Evolutionary conservation across 352 stramenopile species (phyloP), one percentile per base, ranked within the genome.

Genomic region (Phytophthora foliorum): DNA sequence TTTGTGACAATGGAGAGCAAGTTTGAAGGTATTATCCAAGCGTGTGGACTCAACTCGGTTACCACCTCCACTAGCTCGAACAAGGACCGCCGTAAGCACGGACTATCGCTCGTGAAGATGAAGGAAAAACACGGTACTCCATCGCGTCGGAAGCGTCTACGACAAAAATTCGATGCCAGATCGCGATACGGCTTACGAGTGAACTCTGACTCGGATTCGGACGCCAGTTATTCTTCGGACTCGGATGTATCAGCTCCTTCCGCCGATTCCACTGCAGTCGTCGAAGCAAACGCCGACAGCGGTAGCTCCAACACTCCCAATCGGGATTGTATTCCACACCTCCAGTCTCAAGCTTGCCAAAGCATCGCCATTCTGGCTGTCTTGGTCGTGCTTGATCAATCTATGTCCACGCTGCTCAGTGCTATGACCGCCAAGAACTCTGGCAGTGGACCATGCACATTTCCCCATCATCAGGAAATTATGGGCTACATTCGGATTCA

Each of bases 1-100:
- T 77, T 85, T 41, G 69, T 77, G 25, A 53, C 39, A 6, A 64
- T 87, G 36, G 58, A 70, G 13, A 74, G 50, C 8, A 78, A 65
- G 42, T 73, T 89, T 31, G 67, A 82, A 65, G 76, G 75, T 10
- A 63, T 86, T 5, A 66, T 90, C 21, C 64, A 77, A 14, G 72
- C 76, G 0, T 81, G 71, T 34, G 77, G 80, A 17, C 80, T 89
- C 44, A 21, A 75, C 17, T 45, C 59, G 19, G 24, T 29, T 16
- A 31, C 16, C 29, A 19, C 7, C 17, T 49, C 53, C n/a, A n/a
- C 29, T 27, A 45, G 27, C 7, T 44, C 27, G 4, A 59, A 19
- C 27, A 16, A 58, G 5, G 14, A 19, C 4, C 9, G 41, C 14
- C 25, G 41, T 49, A 31, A 59, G 9, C 49, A 34, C 41, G 53